phyloP scores from a whole-genome alignment of 1,284 basidiomycete species.

The Naganishia liquefaciens region DNA sequence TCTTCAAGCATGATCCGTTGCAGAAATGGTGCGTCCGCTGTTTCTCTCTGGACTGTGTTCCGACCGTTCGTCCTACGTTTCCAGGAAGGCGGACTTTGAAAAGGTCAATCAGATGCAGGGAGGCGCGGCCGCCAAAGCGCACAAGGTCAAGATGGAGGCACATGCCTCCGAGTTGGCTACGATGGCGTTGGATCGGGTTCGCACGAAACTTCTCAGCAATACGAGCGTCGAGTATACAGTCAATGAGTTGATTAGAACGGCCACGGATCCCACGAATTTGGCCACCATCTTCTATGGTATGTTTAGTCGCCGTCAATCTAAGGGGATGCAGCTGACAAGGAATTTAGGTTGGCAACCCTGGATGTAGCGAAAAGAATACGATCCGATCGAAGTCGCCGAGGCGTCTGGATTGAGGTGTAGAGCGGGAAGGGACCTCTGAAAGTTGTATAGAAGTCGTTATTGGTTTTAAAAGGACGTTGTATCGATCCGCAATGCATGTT shows the following conservation, averaged over 20 bases:
- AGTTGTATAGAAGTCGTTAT: not conserved
- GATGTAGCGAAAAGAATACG: conserved; percentile 6
- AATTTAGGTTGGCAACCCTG: conserved; percentile 31
- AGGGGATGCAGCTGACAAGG: not conserved
- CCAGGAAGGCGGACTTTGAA: conserved; percentile 34
- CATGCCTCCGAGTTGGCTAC: conserved; percentile 83
- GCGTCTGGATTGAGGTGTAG: not conserved
- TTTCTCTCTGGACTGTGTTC: not conserved
- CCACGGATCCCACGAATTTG: conserved; percentile 74
- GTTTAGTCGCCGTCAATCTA: conserved; percentile 27
- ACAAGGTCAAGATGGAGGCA: conserved; percentile 32
- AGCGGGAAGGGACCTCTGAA: too few species aligned
- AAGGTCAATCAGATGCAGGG: conserved; percentile 28
- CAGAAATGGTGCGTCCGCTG: conserved; percentile 71
- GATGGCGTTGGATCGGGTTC: conserved; percentile 75
- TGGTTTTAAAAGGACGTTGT: too few species aligned
- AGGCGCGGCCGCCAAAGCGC: conserved; percentile 14
- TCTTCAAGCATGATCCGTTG: conserved; percentile 94
- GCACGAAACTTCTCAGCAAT: conserved; percentile 73
- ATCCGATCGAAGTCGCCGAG: not conserved
- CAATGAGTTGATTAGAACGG: conserved; percentile 88
- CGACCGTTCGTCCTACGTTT: not conserved
- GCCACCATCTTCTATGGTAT: conserved; percentile 72
- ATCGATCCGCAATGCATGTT: too few species aligned
- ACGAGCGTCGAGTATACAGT: conserved; percentile 91